Percentiles rank a stretch among this genome's conserved stretches.
phyloP scores from a whole-genome alignment of 2,329 filamentous ascomycete species.

The Microthyrium microscopicum region DNA sequence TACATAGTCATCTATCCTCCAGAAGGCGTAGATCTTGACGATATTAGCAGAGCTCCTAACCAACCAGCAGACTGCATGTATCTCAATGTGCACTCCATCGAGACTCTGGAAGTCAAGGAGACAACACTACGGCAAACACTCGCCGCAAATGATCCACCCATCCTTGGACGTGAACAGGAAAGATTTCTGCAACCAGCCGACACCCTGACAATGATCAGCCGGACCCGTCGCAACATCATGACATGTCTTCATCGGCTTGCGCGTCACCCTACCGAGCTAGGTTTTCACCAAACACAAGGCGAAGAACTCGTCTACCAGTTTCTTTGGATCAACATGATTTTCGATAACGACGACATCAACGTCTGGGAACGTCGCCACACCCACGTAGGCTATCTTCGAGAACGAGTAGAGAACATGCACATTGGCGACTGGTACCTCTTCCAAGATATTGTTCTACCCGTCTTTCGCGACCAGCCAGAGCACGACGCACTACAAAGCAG shows the following conservation, averaged over 20 bases:
- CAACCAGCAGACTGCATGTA: conserved; percentile 42
- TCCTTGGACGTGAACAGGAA: neutral
- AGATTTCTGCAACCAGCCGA: conserved; percentile 41
- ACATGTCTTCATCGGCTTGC: conserved; percentile 47
- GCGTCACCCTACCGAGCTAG: conserved; percentile 23
- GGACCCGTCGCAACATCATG: conserved; percentile 67
- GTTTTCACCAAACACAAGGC: conserved; percentile 13
- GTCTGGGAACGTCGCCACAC: conserved; percentile 10
- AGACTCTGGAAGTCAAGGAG: conserved; percentile 46
- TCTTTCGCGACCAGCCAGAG: conserved; percentile 31
- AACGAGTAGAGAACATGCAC: conserved; percentile 46
- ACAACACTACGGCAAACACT: too few relatives aligned
- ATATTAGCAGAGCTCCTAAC: conserved; percentile 15
- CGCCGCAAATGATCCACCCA: too few relatives aligned
- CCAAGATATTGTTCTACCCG: conserved; percentile 47
- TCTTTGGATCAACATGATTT: neutral
- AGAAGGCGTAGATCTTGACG: conserved; percentile 19
- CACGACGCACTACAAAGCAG: conserved; percentile 37
- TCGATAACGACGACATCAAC: neutral
- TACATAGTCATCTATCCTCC: conserved; percentile 56
- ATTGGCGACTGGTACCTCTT: conserved; percentile 58
- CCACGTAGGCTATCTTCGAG: conserved; percentile 41
- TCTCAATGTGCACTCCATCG: conserved; percentile 67
- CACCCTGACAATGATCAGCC: conserved; percentile 51
- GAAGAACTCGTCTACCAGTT: too few relatives aligned